Conservation (phyloP, 257 asterid species). For the Ilex aquifolium region DNA sequence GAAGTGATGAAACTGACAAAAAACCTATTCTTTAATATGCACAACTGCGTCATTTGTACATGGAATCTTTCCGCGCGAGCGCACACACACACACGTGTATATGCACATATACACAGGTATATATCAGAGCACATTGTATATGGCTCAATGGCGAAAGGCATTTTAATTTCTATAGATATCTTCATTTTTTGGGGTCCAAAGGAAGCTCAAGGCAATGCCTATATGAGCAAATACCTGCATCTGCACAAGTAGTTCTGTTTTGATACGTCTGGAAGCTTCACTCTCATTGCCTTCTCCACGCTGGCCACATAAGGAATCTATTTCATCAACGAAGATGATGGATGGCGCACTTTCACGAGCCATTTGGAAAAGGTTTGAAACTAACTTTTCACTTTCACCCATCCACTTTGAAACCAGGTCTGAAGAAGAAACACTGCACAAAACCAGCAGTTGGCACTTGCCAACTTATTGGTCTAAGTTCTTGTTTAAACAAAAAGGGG, state of each 20-base stretch:
- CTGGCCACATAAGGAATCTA: constrained; percentile 88
- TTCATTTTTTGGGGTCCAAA: too few relatives aligned
- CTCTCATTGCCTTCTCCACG: constrained; percentile 99
- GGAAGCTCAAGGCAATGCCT: too few relatives aligned
- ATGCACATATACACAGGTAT: too few relatives aligned
- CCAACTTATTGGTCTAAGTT: constrained; percentile 45
- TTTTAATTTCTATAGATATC: too few relatives aligned
- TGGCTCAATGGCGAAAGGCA: too few relatives aligned
- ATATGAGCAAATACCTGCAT: constrained; percentile 65
- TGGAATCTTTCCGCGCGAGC: too few relatives aligned
- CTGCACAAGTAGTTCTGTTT: constrained; percentile 94
- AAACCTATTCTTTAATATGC: too few relatives aligned
- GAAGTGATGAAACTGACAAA: too few relatives aligned
- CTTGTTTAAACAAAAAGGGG: not conserved
- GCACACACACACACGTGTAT: too few relatives aligned
- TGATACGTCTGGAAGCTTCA: constrained; percentile 96
- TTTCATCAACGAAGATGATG: constrained; percentile 88
- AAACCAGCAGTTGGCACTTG: constrained; percentile 51
- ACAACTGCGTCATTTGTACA: too few relatives aligned
- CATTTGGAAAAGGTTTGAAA: constrained; percentile 95
- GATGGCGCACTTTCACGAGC: constrained; percentile 98
- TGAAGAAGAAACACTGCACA: constrained; percentile 86
- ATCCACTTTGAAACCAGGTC: constrained; percentile 99
- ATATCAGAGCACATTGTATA: too few relatives aligned
- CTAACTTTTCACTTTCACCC: constrained; percentile 99